Evolutionary conservation across 2,329 filamentous ascomycete genomes (phyloP), one percentile per base, ranked within the genome.

Genomic region (Aspergillus pseudonomiae): DNA sequence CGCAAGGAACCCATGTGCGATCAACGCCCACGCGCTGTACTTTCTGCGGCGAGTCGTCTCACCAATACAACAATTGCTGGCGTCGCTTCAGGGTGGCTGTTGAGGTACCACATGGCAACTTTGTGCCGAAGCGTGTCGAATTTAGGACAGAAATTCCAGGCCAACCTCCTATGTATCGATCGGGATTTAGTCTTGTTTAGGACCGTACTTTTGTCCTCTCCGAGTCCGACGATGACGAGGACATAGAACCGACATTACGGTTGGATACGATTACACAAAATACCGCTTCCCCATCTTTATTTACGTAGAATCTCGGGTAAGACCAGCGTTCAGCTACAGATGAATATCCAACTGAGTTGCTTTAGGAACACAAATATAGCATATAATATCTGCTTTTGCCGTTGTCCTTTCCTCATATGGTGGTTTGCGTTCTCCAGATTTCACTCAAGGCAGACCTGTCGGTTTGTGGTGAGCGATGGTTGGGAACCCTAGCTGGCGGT

Each of bases 381-480:
- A 52, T 32, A 12, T 19, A 28, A 34, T n/a, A 52, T 52, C 28
- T 34, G 26, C 19, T 52, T 52, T n/a, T 4, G 10, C 28, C 4
- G 7, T 34, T 34, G 28, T 4, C 19, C 19, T 34, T 52, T 14
- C 26, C n/a, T 19, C 28, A n/a, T 6, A 3, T n/a, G 32, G 19
- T 7, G 30, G n/a, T 21, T 53, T 32, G 7, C 14, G 39, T 45
- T 10, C 16, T 36, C 26, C 30, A 12, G 14, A 4, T 14, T 39
- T 32, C 30, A 32, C 24, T 64, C 34, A 66, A 12, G 71, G 55
- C 30, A 74, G 19, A 30, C 71, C 73, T 30, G 56, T 65, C 26
- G 69, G 72, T 2, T 73, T 68, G 59, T 75, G 69, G 16, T 74
- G 73, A 32, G 70, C 74, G 45, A 77, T 61, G 4, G 69, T 65